Percentiles rank a stretch among this genome's conserved stretches.
phyloP scores from a whole-genome alignment of 352 stramenopile genomes.

The Peronospora farinosa region DNA sequence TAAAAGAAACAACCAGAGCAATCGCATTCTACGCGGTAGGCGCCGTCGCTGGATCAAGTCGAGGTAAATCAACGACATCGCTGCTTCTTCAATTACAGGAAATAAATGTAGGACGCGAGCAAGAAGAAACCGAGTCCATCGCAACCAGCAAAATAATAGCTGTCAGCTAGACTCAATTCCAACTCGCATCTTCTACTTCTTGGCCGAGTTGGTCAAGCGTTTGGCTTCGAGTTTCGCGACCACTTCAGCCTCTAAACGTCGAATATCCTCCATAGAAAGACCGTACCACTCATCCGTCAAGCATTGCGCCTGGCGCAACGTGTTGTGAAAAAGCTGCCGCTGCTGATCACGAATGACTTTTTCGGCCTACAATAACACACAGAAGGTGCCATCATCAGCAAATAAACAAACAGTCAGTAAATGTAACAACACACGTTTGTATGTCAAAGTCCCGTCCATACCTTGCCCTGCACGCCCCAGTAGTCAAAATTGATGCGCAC shows the following conservation, averaged over 20 bases:
- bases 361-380: slow-evolving; percentile 36
- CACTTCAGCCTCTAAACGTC: slow-evolving; percentile 63
- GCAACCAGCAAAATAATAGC: slow-evolving; percentile 14
- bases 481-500: slow-evolving; percentile 87
- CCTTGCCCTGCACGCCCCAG: slow-evolving; percentile 77
- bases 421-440: not conserved
- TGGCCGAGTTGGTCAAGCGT: slow-evolving; percentile 37
- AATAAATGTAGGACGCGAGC: not conserved
- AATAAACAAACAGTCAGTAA: not conserved
- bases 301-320: slow-evolving; percentile 65
- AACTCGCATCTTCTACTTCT: slow-evolving; percentile 32
- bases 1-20: no score
- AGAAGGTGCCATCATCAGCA: not conserved
- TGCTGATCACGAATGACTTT: slow-evolving; percentile 81
- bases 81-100: no score
- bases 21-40: no score
- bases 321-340: slow-evolving; percentile 75
- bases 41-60: no score
- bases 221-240: slow-evolving; percentile 75
- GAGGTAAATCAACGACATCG: no score
- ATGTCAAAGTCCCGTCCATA: slow-evolving; percentile 5
- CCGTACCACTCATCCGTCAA: slow-evolving; percentile 79
- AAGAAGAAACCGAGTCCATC: not conserved
- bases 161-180: slow-evolving; percentile 12
- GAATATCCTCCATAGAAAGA: slow-evolving; percentile 81